phyloP scores from a whole-genome alignment of 768 basidiomycete species.

The Lactarius hatsudake region DNA sequence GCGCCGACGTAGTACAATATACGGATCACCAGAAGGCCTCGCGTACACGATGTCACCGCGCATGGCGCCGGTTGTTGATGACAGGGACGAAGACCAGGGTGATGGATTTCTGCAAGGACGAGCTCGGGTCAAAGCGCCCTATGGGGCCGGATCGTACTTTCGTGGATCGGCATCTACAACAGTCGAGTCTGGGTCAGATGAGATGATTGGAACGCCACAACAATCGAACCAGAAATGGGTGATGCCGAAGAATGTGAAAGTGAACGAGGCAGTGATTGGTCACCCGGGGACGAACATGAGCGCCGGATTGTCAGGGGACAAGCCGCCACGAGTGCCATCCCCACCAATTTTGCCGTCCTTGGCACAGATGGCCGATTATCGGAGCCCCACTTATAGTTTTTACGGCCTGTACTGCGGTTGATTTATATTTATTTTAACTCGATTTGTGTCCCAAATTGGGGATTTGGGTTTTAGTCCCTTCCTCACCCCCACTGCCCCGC shows the following conservation, averaged over 20 bases:
- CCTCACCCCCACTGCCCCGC: neutral
- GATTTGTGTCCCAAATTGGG: neutral
- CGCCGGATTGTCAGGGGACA: slow-evolving; percentile 39
- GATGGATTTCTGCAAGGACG: slow-evolving; percentile 40
- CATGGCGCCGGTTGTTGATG: slow-evolving; percentile 29
- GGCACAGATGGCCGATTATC: slow-evolving; percentile 75
- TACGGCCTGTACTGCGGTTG: slow-evolving; percentile 66
- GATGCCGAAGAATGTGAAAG: slow-evolving; percentile 27
- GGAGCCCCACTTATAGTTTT: slow-evolving; percentile 81
- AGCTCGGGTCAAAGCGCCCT: slow-evolving; percentile 65
- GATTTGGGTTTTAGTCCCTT: neutral
- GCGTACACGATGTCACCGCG: slow-evolving; percentile 31
- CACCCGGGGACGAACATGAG: neutral
- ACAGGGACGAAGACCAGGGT: slow-evolving; percentile 32
- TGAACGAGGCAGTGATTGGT: slow-evolving; percentile 3
- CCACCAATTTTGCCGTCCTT: slow-evolving; percentile 72
- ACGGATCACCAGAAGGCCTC: slow-evolving; percentile 22
- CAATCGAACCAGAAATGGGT: slow-evolving; percentile 28
- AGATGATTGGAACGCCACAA: neutral
- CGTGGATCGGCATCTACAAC: slow-evolving; percentile 48
- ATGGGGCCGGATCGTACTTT: slow-evolving; percentile 51
- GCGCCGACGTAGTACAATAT: slow-evolving; percentile 22
- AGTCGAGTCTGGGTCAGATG: slow-evolving; percentile 27
- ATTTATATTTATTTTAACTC: neutral
- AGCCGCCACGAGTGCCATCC: slow-evolving; percentile 76